Conservation (phyloP, 805 yeast species). For the Saturnispora ahearnii region DNA sequence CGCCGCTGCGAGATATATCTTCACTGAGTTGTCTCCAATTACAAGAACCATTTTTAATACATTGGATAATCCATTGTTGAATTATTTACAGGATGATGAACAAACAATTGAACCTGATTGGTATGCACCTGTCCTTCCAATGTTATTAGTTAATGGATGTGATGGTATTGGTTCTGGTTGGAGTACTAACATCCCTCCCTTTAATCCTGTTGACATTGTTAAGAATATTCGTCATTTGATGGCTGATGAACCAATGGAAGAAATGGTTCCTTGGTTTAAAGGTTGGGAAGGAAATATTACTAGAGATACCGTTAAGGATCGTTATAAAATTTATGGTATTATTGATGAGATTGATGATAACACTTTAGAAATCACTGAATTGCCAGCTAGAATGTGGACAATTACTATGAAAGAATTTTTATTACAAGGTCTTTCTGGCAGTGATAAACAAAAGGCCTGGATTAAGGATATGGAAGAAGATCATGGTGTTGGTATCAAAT, state of each 20-base stretch:
- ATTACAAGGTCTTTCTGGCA: constrained; percentile 63
- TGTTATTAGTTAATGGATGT: constrained; percentile 89
- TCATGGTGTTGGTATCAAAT: constrained; percentile 73
- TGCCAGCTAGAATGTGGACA: constrained; percentile 92
- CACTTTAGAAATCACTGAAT: constrained; percentile 81
- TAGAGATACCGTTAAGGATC: constrained; percentile 46
- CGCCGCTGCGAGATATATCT: constrained; percentile 96
- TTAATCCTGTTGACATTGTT: constrained; percentile 78
- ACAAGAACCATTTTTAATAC: constrained; percentile 72
- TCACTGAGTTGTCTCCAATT: constrained; percentile 69
- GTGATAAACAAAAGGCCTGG: constrained; percentile 71
- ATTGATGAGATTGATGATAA: constrained; percentile 74
- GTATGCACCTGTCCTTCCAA: constrained; percentile 91
- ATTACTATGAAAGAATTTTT: constrained; percentile 79
- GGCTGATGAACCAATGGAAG: constrained; percentile 58
- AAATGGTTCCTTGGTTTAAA: constrained; percentile 87
- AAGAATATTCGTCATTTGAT: constrained; percentile 63
- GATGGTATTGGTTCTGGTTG: constrained; percentile 99
- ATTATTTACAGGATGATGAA: constrained; percentile 86
- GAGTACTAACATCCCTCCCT: constrained; percentile 89
- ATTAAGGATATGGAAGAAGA: constrained; percentile 93
- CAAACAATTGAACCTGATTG: constrained; percentile 91
- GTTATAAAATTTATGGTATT: constrained; percentile 67
- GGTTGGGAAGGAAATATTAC: constrained; percentile 90
- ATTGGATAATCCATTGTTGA: constrained; percentile 67